Base-by-base conservation (phyloP, 768 basidiomycete genomes). In the Boletus fagicola region DNA sequence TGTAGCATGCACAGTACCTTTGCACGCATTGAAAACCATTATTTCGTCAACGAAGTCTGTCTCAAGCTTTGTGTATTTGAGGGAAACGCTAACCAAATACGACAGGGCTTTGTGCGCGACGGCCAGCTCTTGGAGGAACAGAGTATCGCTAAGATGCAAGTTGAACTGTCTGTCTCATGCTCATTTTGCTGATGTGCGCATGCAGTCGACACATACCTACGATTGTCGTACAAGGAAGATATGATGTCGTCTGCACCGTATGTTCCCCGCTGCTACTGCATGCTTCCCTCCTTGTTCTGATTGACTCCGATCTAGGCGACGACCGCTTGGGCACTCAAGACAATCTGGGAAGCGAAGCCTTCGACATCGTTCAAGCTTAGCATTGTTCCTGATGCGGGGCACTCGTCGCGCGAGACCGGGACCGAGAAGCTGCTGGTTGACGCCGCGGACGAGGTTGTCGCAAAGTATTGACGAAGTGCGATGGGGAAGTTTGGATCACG, bases 11-110 rank as follows among this genome's bases (percentile, higher is more conserved):
- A 28, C 51, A 94, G 91, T 54, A 87, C 92, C 0, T 94, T 94
- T 70, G 90, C 92, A 20, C 77, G 85, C 38, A 93, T 95, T 46
- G 93, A 94, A 75, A 93, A 93, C 65, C 92, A 95, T 65, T 96
- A 90, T 71, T 95, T 95, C 65, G 76, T 94, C 51, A 91, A 94
- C 64, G 80, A 83, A 53, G 89, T 89, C 52, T 59, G 77, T 70
- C 40, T 58, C 13, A 53, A 31, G 24, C 18, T 13, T 20, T 48
- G 15, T 53, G 39, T 56, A n/a, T 49, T 20, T 33, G 16, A 31
- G 7, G 43, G 11, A 45, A 36, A 9, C 13, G 33, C 60, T 66
- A 7, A 70, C 22, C 12, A n/a, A 24, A 11, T 26, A 4, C 5
- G 5, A 20, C 10, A 92, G 85, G 87, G 90, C 3, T 96, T 92